Evolutionary conservation across 1,284 basidiomycete genomes (phyloP), one percentile per base, ranked within the genome.

Genomic region (Taiwanofungus camphoratus): DNA sequence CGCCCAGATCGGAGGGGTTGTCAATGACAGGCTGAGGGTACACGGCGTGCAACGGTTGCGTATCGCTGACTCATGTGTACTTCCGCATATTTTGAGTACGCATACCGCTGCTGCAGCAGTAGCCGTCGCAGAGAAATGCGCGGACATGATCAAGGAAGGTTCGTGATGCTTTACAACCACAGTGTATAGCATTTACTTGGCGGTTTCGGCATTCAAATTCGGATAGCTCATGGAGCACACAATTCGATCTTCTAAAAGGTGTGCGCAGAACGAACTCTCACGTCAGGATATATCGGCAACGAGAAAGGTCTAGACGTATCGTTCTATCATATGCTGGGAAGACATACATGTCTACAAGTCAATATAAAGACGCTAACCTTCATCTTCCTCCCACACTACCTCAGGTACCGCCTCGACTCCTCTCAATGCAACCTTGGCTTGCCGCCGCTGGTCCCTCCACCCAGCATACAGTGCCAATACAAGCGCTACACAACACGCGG

Each of bases 21-120:
- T 80, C 5, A 74, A 79, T 44, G 54, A 68, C 7, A 54, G 68
- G 47, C 56, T 82, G 40, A 52, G 61, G 8, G 76, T 82, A 13
- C 69, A 75, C 45, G 76, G 78, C 1, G 55, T 66, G 1, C 44
- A 46, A 4, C 65, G 67, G 5, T 48, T 74, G 45, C 56, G 70
- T 2, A 56, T 73, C 18, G 65, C 60, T 30, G 70, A 73, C 44
- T 63, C 67, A 19, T 64, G 61, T 23, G 53, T 70, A 4, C 70
- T 73, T 48, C 68, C 69, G 13, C 49, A 58, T 22, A 58, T 64
- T 18, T 50, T 62, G 5, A 51, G 61, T 9, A 58, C 59, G 7
- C 70, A 69, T 53, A 54, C 62, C 1, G 61, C 64, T 52, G 62
- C 67, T n/a, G 59, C 58, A 1, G 56, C 55, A 2, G 63, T 65